phyloP scores from a whole-genome alignment of 345 rosid species.

The Eucalyptus decipiens region DNA sequence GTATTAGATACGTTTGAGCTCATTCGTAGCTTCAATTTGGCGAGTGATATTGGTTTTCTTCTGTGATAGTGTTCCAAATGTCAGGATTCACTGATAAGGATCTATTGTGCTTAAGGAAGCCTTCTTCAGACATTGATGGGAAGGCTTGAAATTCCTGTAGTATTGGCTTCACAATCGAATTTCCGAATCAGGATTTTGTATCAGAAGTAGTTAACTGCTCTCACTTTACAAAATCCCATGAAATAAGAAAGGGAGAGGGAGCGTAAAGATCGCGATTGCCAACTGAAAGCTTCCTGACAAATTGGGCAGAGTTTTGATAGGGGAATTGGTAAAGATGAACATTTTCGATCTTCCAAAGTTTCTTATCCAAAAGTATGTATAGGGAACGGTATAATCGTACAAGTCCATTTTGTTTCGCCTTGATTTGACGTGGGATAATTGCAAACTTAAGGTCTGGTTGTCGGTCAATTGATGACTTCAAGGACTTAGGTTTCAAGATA shows the following conservation, averaged over 20 bases:
- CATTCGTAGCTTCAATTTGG: neutral
- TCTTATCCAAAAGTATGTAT: neutral
- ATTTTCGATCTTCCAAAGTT: neutral
- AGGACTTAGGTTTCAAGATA: neutral
- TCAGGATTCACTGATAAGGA: neutral
- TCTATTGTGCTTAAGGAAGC: neutral
- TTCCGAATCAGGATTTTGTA: neutral
- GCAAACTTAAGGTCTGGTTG: neutral
- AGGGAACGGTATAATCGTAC: neutral
- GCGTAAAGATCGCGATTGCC: neutral
- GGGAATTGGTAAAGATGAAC: neutral
- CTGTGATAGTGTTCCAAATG: neutral
- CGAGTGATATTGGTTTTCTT: neutral
- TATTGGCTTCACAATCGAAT: neutral
- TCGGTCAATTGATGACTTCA: neutral
- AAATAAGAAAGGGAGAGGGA: neutral
- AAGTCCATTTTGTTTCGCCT: neutral
- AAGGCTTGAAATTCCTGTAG: neutral
- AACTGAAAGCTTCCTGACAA: neutral
- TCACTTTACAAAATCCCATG: neutral
- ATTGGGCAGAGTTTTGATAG: neutral
- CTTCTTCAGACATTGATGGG: neutral
- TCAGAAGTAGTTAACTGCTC: neutral
- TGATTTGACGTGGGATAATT: neutral
- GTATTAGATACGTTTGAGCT: neutral